Percentiles rank a stretch among this genome's conserved stretches.
Evolutionary conservation across 345 rosid species (phyloP).

Genomic region (Ceriops zippeliana): DNA sequence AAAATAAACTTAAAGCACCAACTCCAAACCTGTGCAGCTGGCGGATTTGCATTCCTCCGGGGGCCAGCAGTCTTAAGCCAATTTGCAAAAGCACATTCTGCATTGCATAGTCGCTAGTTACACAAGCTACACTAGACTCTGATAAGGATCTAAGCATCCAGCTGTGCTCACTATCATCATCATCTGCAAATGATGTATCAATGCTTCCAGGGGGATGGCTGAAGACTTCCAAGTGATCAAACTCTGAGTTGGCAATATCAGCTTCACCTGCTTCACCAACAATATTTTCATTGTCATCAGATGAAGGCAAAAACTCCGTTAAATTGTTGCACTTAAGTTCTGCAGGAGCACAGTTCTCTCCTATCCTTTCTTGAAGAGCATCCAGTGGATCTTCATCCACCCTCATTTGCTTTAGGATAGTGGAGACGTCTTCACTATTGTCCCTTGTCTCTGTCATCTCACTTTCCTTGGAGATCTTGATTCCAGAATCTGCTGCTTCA

Average conservation of each 20-base stretch:
- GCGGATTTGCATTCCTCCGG: constrained; percentile 89
- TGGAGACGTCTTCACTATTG: constrained; percentile 40
- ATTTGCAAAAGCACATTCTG: constrained; percentile 95
- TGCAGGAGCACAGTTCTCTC: constrained; percentile 15
- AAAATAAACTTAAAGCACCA: constrained; percentile 1
- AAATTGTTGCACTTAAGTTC: constrained; percentile 14
- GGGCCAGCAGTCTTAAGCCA: constrained; percentile 86
- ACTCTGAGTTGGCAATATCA: constrained; percentile 28
- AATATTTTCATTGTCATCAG: constrained; percentile 22
- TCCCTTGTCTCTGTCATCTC: constrained; percentile 21
- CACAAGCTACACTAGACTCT: constrained; percentile 91
- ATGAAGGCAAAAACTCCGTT: constrained; percentile 10
- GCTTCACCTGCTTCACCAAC: constrained; percentile 28
- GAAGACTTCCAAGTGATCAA: constrained; percentile 42
- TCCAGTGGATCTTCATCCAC: constrained; percentile 55
- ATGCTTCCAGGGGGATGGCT: constrained; percentile 53
- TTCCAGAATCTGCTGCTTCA: constrained; percentile 20
- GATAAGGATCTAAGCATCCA: constrained; percentile 82
- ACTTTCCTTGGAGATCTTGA: constrained; percentile 31
- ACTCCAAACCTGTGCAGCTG: constrained; percentile 68
- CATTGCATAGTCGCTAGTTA: constrained; percentile 92
- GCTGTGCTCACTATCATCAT: constrained; percentile 76
- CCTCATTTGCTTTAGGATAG: constrained; percentile 61
- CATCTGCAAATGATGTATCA: constrained; percentile 58
- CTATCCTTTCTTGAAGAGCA: constrained; percentile 38